These are phyloP conservation scores for Syzygium aromaticum DNA, from an alignment of 345 rosid species.

Conservation along the genomic window DNA sequence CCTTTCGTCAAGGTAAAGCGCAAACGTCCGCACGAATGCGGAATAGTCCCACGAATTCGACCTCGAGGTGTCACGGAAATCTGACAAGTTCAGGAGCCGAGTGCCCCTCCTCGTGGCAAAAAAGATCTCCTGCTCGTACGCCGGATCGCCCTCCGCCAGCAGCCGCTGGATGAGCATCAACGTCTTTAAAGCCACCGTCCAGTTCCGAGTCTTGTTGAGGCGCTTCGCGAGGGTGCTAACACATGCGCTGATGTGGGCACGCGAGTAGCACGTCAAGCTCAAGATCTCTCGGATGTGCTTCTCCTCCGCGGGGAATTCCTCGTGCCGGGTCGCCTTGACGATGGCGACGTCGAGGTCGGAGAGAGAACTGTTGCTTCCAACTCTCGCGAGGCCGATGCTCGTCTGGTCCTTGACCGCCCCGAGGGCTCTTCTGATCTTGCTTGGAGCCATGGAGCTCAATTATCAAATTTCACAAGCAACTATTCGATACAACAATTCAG, in stretches of 20 bases:
- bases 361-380: slow-evolving; percentile 57
- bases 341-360: slow-evolving; percentile 94
- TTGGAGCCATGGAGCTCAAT: slow-evolving; percentile 24
- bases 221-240: slow-evolving; percentile 67
- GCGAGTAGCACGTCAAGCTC: slow-evolving; percentile 61
- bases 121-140: slow-evolving; percentile 71
- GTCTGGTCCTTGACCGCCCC: slow-evolving; percentile 48
- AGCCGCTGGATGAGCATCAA: slow-evolving; percentile 67
- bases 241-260: slow-evolving; percentile 72
- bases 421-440: slow-evolving; percentile 36
- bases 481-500: neutral
- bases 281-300: slow-evolving; percentile 77
- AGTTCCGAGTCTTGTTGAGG: slow-evolving; percentile 74
- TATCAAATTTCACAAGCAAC: neutral
- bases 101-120: slow-evolving; percentile 66
- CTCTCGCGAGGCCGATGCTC: slow-evolving; percentile 38
- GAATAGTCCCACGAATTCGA: slow-evolving; percentile 89
- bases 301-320: slow-evolving; percentile 78
- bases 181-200: slow-evolving; percentile 85
- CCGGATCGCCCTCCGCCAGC: slow-evolving; percentile 57
- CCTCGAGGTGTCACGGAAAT: slow-evolving; percentile 69
- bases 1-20: slow-evolving; percentile 70
- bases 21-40: slow-evolving; percentile 63
- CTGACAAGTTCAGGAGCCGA: slow-evolving; percentile 76
- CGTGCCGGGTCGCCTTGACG: slow-evolving; percentile 94